Percentiles rank a stretch among this genome's conserved stretches.
These are phyloP conservation scores for Apium graveolens DNA, from an alignment of 129 eudicot genomes.

Conservation along the genomic window DNA sequence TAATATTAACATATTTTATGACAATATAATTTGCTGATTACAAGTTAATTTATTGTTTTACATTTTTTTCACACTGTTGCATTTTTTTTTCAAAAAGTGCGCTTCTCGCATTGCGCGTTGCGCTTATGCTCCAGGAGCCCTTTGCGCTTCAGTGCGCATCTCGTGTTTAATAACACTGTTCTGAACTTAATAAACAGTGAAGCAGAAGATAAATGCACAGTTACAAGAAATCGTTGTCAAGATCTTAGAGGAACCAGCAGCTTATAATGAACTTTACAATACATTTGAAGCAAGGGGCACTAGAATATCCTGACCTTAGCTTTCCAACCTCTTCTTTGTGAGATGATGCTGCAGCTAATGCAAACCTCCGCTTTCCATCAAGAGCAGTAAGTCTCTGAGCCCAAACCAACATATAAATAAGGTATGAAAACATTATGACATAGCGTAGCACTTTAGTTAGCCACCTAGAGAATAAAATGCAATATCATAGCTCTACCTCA, in stretches of 20 bases:
- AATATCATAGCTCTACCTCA: conserved; percentile 46
- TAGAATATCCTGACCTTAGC: conserved; percentile 53
- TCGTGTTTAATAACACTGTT: too few relatives aligned
- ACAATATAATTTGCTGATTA: too few relatives aligned
- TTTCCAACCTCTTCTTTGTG: conserved; percentile 96
- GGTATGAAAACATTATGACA: not conserved
- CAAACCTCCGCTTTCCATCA: conserved; percentile 95
- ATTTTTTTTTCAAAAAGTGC: too few relatives aligned
- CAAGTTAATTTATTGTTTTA: too few relatives aligned
- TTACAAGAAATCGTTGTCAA: not conserved
- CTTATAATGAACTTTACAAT: not conserved
- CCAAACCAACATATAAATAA: conserved; percentile 9
- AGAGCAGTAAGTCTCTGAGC: conserved; percentile 90
- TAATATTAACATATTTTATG: too few relatives aligned
- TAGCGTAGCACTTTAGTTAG: not conserved
- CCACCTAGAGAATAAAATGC: not conserved
- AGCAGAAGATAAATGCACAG: not conserved
- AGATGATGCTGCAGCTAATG: conserved; percentile 93
- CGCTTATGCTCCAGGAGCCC: too few relatives aligned
- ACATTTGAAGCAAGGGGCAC: not conserved
- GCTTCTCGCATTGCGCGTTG: too few relatives aligned
- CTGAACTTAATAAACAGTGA: not conserved
- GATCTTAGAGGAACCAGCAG: not conserved
- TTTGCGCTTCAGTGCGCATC: too few relatives aligned
- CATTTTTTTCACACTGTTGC: too few relatives aligned